Evolutionary conservation across 805 yeast genomes (phyloP).

Genomic region (Lipomyces sp.): DNA sequence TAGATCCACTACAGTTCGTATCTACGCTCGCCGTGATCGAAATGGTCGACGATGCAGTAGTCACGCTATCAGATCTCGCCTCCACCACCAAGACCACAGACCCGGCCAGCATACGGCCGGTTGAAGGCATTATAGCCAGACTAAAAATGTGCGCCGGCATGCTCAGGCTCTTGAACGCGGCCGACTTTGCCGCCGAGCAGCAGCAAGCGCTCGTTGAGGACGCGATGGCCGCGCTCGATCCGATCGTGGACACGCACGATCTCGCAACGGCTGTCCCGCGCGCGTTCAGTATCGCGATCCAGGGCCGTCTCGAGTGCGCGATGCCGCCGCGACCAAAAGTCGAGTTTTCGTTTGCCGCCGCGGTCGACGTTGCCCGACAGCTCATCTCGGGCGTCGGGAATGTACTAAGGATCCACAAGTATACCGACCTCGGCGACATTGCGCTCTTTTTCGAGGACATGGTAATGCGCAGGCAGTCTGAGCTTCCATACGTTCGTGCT

Average conservation of each 20-base stretch:
- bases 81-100: not conserved
- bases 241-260: conserved; percentile 1
- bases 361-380: not conserved
- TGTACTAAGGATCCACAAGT: conserved; percentile 5
- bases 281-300: conserved; percentile 25
- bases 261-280: conserved; percentile 1
- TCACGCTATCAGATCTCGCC: not conserved
- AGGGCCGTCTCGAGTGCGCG: conserved; percentile 24
- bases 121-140: not conserved
- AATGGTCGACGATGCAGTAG: not conserved
- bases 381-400: conserved; percentile 1
- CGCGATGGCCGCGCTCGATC: not conserved
- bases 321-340: conserved; percentile 26
- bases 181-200: not conserved
- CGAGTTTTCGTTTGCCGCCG: conserved; percentile 1
- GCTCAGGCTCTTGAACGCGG: not conserved
- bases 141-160: not conserved
- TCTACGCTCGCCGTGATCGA: not conserved
- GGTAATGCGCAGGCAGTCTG: conserved; percentile 9
- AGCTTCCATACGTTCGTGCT: conserved; percentile 22
- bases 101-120: too few species aligned
- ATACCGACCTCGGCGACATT: conserved; percentile 11
- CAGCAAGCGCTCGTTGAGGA: not conserved
- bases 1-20: conserved; percentile 17
- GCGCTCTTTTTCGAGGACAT: conserved; percentile 8